Base-by-base conservation (phyloP, 108 stramenopile genomes). In the Nitzschia sp. region DNA sequence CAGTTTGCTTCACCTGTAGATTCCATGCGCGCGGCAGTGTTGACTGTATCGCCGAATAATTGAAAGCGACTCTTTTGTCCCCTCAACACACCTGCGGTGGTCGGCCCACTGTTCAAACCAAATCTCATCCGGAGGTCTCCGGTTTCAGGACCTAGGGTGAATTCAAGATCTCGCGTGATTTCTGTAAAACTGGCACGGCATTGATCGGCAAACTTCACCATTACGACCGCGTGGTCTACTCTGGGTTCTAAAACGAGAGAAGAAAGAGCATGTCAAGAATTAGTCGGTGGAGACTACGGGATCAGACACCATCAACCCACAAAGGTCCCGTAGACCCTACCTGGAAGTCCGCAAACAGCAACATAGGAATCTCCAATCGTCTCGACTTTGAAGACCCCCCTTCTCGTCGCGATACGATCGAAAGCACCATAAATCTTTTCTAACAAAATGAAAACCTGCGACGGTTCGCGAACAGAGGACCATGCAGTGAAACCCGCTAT, bases 21-120 rank as follows among this genome's bases (percentile, higher is more conserved):
- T 41, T 84, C 83, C n/a, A 84, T 84, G 3, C 83, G 66, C 22
- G 78, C 63, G n/a, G 67, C 67, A 2, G 72, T 73, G 44, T 56
- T 62, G 13, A 60, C 60, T 21, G 69, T 70, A 44, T 70, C 69
- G 8, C 69, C 69, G 47, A 70, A 70, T 21, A 70, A 44, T 34
- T 70, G 69, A 23, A 64, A 64, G 5, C 63, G 45, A 13, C n/a
- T 11, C 28, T 64, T 64, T 32, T 64, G 46, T 15, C 63, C 63
- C 33, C 63, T 6, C 4, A 64, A 38, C 27, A 64, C 46, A 3
- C 63, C 63, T 5, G 63, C 63, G 9, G 63, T 64, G 26, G 33
- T 34, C 5, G 80, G 59, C 0, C 83, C 83, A 33, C 53, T 57
- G 54, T 84, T 69, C 11, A 84, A 54, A 6, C 83, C 83, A 53